Base-by-base conservation (phyloP, 306 rosid genomes). In the Prunus campanulata region DNA sequence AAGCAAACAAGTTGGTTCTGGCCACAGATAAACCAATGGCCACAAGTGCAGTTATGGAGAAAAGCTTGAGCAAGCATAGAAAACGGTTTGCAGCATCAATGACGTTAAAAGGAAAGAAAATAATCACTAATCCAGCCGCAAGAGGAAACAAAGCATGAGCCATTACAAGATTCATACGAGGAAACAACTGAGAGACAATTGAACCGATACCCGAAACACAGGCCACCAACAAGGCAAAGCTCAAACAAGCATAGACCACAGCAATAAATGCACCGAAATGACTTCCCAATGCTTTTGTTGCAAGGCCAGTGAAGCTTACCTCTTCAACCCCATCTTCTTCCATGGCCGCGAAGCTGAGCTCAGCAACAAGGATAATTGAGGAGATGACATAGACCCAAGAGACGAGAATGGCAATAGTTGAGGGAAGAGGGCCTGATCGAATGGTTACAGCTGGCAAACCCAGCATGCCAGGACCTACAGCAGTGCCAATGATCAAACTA, bases 121-220 rank as follows among this genome's bases (percentile, higher is more conserved):
- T 61, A 30, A 83, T 39, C 25, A 85, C 19, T 1, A 46, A 6
- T 56, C 83, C 89, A 22, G 80, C 68, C 60, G 74, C 5, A 24
- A 85, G 60, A 2, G 93, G 89, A 72, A 89, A 87, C 50, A 77
- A 48, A 49, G 88, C 74, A 71, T 89, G 79, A 11, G 82, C 71
- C 67, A 81, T 0, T 10, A 78, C 59, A 35, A 39, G 64, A 47
- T 78, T 85, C 11, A 79, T 4, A 25, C 35, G 8, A 4, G 86
- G 82, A 66, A 87, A 75, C 74, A 72, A 64, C 35, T 76, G 79
- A 1, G 80, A 77, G 46, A 89, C 66, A 8, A 89, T 74, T 4
- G 91, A 79, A 27, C 88, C 91, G 62, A 87, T 83, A 14, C 89
- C 89, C 8, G 91, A 87, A 81, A 87, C 84, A 66, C 89, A 89